These are phyloP conservation scores for Macrophomina pseudophaseolina DNA, from an alignment of 2,329 filamentous ascomycete genomes.

Conservation along the genomic window DNA sequence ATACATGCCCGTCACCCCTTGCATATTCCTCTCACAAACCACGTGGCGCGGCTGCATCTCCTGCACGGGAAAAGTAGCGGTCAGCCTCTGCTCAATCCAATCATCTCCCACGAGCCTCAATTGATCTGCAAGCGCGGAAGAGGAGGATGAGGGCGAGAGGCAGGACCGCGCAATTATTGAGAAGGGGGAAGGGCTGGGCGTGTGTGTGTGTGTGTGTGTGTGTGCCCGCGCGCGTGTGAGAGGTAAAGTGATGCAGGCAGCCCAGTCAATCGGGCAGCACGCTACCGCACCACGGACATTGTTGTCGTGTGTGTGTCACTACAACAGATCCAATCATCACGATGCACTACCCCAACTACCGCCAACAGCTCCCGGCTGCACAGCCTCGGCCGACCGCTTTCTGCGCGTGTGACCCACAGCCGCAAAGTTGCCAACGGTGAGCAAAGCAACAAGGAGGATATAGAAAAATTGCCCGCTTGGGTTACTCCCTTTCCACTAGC, in stretches of 20 bases:
- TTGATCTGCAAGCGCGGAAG: too few species aligned
- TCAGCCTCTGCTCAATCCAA: not conserved
- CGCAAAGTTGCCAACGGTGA: not conserved
- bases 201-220: too few species aligned
- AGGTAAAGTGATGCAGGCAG: not conserved
- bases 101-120: not conserved
- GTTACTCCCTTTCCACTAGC: not conserved
- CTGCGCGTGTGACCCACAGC: not conserved
- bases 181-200: not conserved
- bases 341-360: slow-evolving; percentile 2
- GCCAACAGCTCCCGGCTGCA: too few species aligned
- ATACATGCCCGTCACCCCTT: not conserved
- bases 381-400: too few species aligned
- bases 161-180: not conserved
- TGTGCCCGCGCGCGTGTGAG: too few species aligned
- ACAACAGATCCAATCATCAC: slow-evolving; percentile 9
- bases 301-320: not conserved
- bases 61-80: not conserved
- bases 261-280: not conserved
- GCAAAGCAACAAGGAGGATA: not conserved
- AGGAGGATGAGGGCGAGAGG: too few species aligned
- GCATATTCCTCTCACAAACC: not conserved
- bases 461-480: not conserved
- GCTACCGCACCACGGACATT: not conserved
- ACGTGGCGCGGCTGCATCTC: not conserved